phyloP scores from a whole-genome alignment of 768 basidiomycete genomes.

The Boletus huronensis region DNA sequence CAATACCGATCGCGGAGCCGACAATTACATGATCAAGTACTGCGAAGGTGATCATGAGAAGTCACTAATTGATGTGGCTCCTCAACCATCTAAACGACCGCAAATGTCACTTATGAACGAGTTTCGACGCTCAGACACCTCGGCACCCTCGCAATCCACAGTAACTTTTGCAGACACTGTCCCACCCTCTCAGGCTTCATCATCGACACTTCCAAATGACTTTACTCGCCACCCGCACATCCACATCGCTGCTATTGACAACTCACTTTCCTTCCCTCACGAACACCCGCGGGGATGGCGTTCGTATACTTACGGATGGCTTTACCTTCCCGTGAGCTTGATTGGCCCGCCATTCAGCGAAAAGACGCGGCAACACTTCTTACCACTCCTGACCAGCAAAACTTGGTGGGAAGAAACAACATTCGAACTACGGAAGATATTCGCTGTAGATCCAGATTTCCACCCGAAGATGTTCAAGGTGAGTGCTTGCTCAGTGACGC shows the following conservation, averaged over 20 bases:
- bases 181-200: conserved; percentile 34
- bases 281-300: conserved; percentile 82
- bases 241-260: conserved; percentile 91
- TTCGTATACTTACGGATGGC: conserved; percentile 85
- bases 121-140: conserved; percentile 47
- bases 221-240: conserved; percentile 74
- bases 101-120: conserved; percentile 77
- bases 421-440: conserved; percentile 69
- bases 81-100: conserved; percentile 59
- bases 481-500: conserved; percentile 22
- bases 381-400: conserved; percentile 79
- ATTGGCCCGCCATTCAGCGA: conserved; percentile 86
- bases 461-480: conserved; percentile 89
- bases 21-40: conserved; percentile 92
- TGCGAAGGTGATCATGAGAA: conserved; percentile 81
- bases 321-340: conserved; percentile 80
- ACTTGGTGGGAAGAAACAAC: conserved; percentile 90
- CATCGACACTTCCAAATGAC: conserved; percentile 32
- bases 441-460: conserved; percentile 80
- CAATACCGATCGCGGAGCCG: conserved; percentile 83
- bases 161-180: conserved; percentile 39
- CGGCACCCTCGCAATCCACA: conserved; percentile 36
- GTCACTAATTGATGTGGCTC: conserved; percentile 73
- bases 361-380: conserved; percentile 75
- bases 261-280: conserved; percentile 88